Evolutionary conservation across 352 stramenopile species (phyloP), one percentile per base, ranked within the genome.

Genomic region (Phytophthora cactorum): DNA sequence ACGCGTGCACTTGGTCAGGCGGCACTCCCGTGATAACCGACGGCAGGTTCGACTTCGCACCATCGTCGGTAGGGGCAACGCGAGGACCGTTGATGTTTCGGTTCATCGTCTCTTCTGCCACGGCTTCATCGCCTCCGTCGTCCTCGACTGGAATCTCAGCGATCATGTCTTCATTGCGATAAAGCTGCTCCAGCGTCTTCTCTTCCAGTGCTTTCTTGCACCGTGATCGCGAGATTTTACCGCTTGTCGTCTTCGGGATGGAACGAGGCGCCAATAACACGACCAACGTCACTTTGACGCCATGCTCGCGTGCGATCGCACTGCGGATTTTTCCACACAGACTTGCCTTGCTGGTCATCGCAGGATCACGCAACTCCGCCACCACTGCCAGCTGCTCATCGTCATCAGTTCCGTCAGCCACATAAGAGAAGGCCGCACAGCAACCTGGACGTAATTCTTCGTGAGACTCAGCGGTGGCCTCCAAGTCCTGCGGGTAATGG

Each of bases 401-500:
- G 0, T 75, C 71, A 36, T 82, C 77, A 5, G 75, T 72, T 8
- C 47, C 71, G 4, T 55, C 60, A 31, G 63, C 57, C n/a, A 72
- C 61, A 34, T 91, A 84, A 59, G 92, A 91, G 69, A 99, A 99
- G 2, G 97, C 96, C 4, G 96, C 97, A 32, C 88, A 97, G 70
- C 97, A 99, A 25, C 98, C 98, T 45, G 95, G 95, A n/a, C 97
- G 90, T 15, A 98, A 63, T 10, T 92, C 83, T 45, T 80, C 63
- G 41, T 89, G 76, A 9, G 57, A 70, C 78, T 99, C 96, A 1
- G 93, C 95, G 8, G 92, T 97, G 9, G 88, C 81, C 69, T 99
- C 98, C 22, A 99, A 87, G 72, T 99, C 98, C 77, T 99, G 97
- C 6, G 98, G 98, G 72, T 99, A 99, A 74, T 99, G 96, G 78